These are phyloP conservation scores for Paxillus involutus DNA, from an alignment of 768 basidiomycete genomes.

Conservation along the genomic window DNA sequence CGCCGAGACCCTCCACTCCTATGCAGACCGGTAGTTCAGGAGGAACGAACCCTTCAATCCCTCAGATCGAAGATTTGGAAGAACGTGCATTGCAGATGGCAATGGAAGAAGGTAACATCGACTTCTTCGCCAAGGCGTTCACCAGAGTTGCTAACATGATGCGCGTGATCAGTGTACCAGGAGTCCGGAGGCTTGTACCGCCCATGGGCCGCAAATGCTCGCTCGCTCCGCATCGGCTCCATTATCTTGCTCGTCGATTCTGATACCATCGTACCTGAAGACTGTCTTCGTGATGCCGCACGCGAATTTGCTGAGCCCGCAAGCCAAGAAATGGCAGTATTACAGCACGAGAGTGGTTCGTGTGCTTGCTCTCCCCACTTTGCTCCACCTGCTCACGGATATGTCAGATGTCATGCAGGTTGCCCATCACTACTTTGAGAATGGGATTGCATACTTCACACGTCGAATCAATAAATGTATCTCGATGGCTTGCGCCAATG, in stretches of 20 bases:
- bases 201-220: slow-evolving; percentile 77
- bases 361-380: not conserved
- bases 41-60: slow-evolving; percentile 7
- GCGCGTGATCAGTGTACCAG: slow-evolving; percentile 41
- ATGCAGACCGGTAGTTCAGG: slow-evolving; percentile 4
- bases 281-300: slow-evolving; percentile 89
- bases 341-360: slow-evolving; percentile 84
- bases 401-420: slow-evolving; percentile 85
- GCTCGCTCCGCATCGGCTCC: slow-evolving; percentile 72
- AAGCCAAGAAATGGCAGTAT: slow-evolving; percentile 62
- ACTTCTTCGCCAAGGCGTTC: slow-evolving; percentile 29
- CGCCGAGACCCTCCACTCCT: slow-evolving; percentile 18
- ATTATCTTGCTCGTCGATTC: slow-evolving; percentile 84
- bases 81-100: slow-evolving; percentile 50
- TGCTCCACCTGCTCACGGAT: slow-evolving; percentile 4
- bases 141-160: slow-evolving; percentile 40
- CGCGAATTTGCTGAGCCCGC: slow-evolving; percentile 82
- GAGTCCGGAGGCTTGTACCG: slow-evolving; percentile 57
- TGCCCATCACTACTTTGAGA: slow-evolving; percentile 87
- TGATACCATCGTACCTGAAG: slow-evolving; percentile 87
- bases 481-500: slow-evolving; percentile 77
- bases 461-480: slow-evolving; percentile 83
- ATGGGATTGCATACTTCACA: slow-evolving; percentile 87
- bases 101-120: slow-evolving; percentile 46
- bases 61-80: slow-evolving; percentile 40